phyloP scores from a whole-genome alignment of 108 stramenopile genomes.

The Conticribra weissflogii region DNA sequence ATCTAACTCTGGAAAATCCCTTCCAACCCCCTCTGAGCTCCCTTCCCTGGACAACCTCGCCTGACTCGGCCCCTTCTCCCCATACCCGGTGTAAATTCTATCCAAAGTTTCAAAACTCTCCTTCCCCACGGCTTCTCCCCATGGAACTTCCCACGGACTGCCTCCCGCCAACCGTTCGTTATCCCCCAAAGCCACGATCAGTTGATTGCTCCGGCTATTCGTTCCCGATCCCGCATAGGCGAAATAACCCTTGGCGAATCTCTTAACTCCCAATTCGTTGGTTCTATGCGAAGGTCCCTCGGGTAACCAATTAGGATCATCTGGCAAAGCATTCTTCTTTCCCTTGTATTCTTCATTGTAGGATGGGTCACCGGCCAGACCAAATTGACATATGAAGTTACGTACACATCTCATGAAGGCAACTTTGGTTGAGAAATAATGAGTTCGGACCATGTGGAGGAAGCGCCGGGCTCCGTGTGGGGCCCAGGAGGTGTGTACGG shows the following conservation, averaged over 20 bases:
- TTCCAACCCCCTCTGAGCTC: constrained; percentile 35
- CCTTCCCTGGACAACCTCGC: constrained; percentile 49
- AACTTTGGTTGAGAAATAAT: constrained; percentile 72
- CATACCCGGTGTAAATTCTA: constrained; percentile 65
- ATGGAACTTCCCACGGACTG: constrained; percentile 81
- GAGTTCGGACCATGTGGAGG: constrained; percentile 69
- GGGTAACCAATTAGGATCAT: constrained; percentile 86
- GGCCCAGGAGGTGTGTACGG: constrained; percentile 82
- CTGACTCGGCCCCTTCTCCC: constrained; percentile 62
- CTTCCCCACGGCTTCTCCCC: constrained; percentile 65
- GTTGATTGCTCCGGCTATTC: constrained; percentile 63
- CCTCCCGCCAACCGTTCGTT: constrained; percentile 70
- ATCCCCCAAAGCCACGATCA: constrained; percentile 67
- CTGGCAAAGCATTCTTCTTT: constrained; percentile 38
- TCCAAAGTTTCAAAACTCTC: constrained; percentile 59
- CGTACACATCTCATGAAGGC: constrained; percentile 84
- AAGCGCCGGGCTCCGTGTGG: constrained; percentile 81
- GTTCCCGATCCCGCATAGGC: constrained; percentile 77
- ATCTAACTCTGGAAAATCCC: constrained; percentile 59
- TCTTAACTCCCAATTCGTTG: constrained; percentile 69
- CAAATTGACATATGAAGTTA: constrained; percentile 88
- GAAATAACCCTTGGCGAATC: constrained; percentile 76
- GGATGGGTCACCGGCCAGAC: constrained; percentile 63
- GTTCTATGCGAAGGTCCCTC: constrained; percentile 66
- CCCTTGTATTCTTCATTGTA: constrained; percentile 47